Evolutionary conservation across 352 stramenopile genomes (phyloP).

Genomic region (Phytophthora citricola): DNA sequence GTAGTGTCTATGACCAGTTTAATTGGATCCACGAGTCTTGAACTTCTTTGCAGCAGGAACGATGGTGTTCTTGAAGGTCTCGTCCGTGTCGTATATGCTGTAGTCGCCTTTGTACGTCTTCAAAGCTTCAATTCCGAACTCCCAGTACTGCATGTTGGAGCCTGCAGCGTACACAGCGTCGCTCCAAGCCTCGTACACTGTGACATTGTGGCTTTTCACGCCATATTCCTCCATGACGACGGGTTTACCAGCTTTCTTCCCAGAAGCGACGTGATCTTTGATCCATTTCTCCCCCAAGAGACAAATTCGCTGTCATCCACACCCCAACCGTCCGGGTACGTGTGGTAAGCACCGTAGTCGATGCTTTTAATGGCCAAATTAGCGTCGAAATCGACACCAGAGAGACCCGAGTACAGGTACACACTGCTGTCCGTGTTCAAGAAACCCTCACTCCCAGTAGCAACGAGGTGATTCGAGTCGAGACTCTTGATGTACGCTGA

Average conservation of each 20-base stretch:
- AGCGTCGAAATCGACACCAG: slow-evolving; percentile 41
- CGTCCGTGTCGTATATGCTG: slow-evolving; percentile 33
- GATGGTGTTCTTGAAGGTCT: slow-evolving; percentile 33
- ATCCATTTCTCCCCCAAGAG: slow-evolving; percentile 34
- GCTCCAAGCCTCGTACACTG: slow-evolving; percentile 36
- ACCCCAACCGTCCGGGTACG: slow-evolving; percentile 40
- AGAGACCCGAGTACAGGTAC: slow-evolving; percentile 40
- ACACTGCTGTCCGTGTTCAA: slow-evolving; percentile 43
- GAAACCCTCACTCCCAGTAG: slow-evolving; percentile 37
- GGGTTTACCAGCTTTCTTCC: slow-evolving; percentile 34
- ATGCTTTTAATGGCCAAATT: slow-evolving; percentile 37
- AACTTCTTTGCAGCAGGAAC: slow-evolving; percentile 29
- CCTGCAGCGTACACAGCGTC: slow-evolving; percentile 24
- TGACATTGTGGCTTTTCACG: slow-evolving; percentile 26
- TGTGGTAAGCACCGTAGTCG: slow-evolving; percentile 41
- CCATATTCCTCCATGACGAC: slow-evolving; percentile 40
- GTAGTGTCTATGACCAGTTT: no score
- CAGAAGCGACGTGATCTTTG: slow-evolving; percentile 32
- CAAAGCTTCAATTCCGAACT: slow-evolving; percentile 38
- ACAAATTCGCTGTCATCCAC: slow-evolving; percentile 30
- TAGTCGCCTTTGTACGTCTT: slow-evolving; percentile 27
- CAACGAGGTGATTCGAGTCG: slow-evolving; percentile 40
- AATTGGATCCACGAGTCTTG: slow-evolving; percentile 2
- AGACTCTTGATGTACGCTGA: slow-evolving; percentile 43
- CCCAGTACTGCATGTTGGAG: slow-evolving; percentile 49